These are phyloP conservation scores for Teratosphaeria zuluensis DNA, from an alignment of 2,329 filamentous ascomycete species.

Conservation along the genomic window DNA sequence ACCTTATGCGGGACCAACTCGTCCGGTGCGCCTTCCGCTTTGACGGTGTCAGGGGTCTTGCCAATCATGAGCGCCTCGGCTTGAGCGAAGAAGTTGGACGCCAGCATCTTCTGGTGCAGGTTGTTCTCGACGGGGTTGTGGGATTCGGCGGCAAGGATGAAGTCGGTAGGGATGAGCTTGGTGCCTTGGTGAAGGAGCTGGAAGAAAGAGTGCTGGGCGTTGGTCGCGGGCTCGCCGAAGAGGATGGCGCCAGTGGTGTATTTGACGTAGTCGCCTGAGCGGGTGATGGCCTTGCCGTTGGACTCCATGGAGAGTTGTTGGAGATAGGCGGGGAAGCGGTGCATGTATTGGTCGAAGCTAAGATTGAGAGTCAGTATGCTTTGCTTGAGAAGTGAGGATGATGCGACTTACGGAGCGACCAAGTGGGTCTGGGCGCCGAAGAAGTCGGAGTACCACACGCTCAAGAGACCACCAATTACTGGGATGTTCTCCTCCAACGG, in stretches of 20 bases:
- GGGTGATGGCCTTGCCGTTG: slow-evolving; percentile 94
- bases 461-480: slow-evolving; percentile 79
- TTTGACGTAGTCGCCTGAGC: slow-evolving; percentile 78
- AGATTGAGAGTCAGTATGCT: slow-evolving; percentile 11
- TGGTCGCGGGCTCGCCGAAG: slow-evolving; percentile 97
- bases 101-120: slow-evolving; percentile 93
- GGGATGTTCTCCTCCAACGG: slow-evolving; percentile 94
- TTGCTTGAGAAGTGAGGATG: background rate
- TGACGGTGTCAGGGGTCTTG: slow-evolving; percentile 72
- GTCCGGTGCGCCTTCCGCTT: slow-evolving; percentile 62
- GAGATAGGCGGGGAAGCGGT: slow-evolving; percentile 97
- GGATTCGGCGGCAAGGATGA: slow-evolving; percentile 90
- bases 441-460: slow-evolving; percentile 98
- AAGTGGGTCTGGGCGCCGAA: slow-evolving; percentile 97
- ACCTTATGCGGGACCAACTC: slow-evolving; percentile 94
- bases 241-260: slow-evolving; percentile 95
- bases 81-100: slow-evolving; percentile 85
- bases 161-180: slow-evolving; percentile 96
- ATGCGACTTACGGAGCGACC: slow-evolving; percentile 68
- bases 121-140: slow-evolving; percentile 92
- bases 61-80: slow-evolving; percentile 81
- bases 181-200: slow-evolving; percentile 98
- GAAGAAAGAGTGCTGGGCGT: slow-evolving; percentile 99
- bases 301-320: slow-evolving; percentile 99
- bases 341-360: slow-evolving; percentile 96